phyloP scores from a whole-genome alignment of 768 basidiomycete species.

The Mycena belliarum region DNA sequence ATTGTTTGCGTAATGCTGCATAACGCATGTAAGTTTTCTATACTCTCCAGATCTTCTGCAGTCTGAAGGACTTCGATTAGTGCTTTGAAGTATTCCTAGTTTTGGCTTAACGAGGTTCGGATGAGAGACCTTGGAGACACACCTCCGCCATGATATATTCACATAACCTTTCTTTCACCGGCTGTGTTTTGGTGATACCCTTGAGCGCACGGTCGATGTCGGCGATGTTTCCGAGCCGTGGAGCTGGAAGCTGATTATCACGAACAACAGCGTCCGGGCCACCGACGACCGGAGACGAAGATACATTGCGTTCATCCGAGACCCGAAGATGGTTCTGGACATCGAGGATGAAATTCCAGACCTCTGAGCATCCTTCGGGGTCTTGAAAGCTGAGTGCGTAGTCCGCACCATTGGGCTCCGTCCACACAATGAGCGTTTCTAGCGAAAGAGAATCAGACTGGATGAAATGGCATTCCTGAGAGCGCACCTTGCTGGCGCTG shows the following conservation, averaged over 20 bases:
- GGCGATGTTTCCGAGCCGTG: conserved; percentile 72
- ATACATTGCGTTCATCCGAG: conserved; percentile 49
- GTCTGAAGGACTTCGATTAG: conserved; percentile 82
- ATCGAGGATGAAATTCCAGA: conserved; percentile 95
- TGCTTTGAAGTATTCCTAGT: conserved; percentile 83
- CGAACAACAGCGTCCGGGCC: conserved; percentile 67
- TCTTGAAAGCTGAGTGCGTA: conserved; percentile 98
- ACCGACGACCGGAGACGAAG: conserved; percentile 63
- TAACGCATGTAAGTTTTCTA: conserved; percentile 87
- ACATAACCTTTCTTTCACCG: conserved; percentile 81
- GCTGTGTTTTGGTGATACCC: conserved; percentile 66
- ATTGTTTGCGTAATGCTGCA: conserved; percentile 95
- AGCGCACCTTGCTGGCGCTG: conserved; percentile 81
- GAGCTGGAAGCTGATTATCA: conserved; percentile 72
- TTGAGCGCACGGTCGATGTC: conserved; percentile 84
- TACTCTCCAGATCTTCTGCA: conserved; percentile 91
- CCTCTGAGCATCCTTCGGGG: conserved; percentile 90
- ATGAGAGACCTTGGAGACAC: conserved; percentile 31
- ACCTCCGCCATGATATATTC: conserved; percentile 88
- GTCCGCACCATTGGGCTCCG: conserved; percentile 91
- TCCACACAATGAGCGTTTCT: conserved; percentile 99
- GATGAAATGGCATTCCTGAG: conserved; percentile 10
- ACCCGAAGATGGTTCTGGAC: conserved; percentile 83
- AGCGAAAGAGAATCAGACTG: conserved; percentile 6
- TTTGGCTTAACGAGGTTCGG: conserved; percentile 1